Conservation (phyloP, 306 rosid species). For the Citrullus amarus region DNA sequence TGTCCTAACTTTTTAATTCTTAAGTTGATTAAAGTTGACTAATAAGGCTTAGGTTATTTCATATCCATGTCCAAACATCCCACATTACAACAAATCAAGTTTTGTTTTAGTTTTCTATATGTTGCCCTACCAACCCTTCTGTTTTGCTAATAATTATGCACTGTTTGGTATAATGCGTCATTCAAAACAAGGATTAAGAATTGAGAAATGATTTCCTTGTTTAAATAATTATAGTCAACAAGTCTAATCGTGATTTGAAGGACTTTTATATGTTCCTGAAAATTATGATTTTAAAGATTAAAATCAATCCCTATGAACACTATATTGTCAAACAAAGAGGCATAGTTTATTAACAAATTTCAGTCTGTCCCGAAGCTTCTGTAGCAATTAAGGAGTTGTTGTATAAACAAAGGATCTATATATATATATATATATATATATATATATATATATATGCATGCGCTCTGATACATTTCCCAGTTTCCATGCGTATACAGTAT, state of each 20-base stretch:
- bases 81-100: not conserved
- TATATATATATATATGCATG: too few species aligned
- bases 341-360: not conserved
- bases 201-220: not conserved
- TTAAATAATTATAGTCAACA: not conserved
- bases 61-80: not conserved
- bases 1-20: not conserved
- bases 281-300: not conserved
- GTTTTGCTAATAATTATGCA: not conserved
- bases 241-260: not conserved
- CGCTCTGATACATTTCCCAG: not conserved
- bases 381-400: not conserved
- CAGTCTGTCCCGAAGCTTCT: not conserved
- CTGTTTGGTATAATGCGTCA: not conserved
- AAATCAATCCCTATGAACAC: not conserved
- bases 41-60: not conserved
- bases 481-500: not conserved
- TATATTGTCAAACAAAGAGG: not conserved
- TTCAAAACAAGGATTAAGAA: not conserved
- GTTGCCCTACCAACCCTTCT: conserved; percentile 3
- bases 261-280: not conserved
- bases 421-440: not conserved
- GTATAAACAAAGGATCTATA: not conserved
- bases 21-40: conserved; percentile 3
- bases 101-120: not conserved